Evolutionary conservation across 139 green algal species (phyloP), one percentile per base, ranked within the genome.

Genomic region (Closterium sp.): DNA sequence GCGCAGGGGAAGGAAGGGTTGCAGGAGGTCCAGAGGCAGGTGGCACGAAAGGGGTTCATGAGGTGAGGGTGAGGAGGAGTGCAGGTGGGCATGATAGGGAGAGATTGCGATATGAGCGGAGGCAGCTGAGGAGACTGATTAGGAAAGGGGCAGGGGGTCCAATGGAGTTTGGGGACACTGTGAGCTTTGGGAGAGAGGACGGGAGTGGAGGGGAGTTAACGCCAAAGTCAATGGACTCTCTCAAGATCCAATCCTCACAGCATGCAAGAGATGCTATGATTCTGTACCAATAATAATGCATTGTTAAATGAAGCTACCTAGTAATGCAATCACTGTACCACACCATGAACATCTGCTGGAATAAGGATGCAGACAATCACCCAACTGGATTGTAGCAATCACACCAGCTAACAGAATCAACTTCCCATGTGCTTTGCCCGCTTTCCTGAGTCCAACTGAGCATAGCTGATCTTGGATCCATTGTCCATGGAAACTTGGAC

Each of bases 401-500:
- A 6, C 34, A 10, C 34, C 9, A 6, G 50, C 2, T 21, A 17
- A 13, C 10, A 70, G 17, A 70, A 13, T 79, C 62, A 79, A 24
- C 62, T 79, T 27, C 19, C 62, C 62, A 79, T 79, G 11, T 79
- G 62, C 62, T 79, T 79, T 79, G 62, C 62, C 62, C 62, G 17
- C 62, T 79, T 79, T 79, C 62, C 62, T 79, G 62, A 79, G 17
- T 79, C 62, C 62, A 79, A 79, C 62, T 79, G 62, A 24, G 62
- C 62, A 79, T 79, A 79, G 62, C 62, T 79, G 62, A 79, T 79
- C 62, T 79, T 79, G 62, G 62, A 79, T 79, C 88, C 88, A 86
- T 90, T 62, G 27, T 30, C 29, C 70, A 50, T 92, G n/a, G 89
- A 50, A 21, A 92, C 34, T 9, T 92, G 89, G 79, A 92, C 70